Base-by-base conservation (phyloP, 2,329 filamentous ascomycete genomes). In the Colletotrichum orbiculare region DNA sequence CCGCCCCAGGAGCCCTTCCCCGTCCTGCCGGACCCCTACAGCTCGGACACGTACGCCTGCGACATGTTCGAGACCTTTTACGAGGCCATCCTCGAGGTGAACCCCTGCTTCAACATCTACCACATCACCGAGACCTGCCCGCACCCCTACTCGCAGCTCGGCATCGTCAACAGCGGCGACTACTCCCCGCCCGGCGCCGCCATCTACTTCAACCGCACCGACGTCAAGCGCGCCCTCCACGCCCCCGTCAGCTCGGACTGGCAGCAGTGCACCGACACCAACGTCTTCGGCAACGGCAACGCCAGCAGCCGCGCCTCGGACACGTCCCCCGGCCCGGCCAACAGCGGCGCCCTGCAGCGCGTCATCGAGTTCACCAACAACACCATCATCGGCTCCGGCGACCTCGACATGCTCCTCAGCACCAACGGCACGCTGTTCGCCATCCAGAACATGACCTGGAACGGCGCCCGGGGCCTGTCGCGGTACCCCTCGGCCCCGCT, bases 41-140 rank as follows among this genome's bases (percentile, higher is more conserved):
- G 78, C 41, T 68, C 45, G 0, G 72, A 70, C 41, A 77, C 77
- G 0, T 72, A 77, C 0, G 82, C 81, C 3, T 94, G 91, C 73
- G 80, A 82, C 54, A 72, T 92, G 25, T 67, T 84, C 69, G 74
- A 83, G 60, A 79, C 83, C n/a, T 84, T 91, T 34, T 80, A 79
- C 70, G 69, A 81, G 0, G 89, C 87, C 38, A 83, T 84, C 9
- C 67, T 81, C 4, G 72, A 79, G 1, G 76, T 87, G 39, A 96
- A 96, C 78, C 92, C 92, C 0, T 96, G 93, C 80, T 96, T 91
- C 77, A 88, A 93, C 74, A 80, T 92, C n/a, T 96, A 95, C 78
- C 87, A 91, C 60, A 85, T 95, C 12, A 86, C 86, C 4, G 89
- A 87, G 6, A 91, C 89, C 10, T 96, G 92, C 73, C 92, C 92